Conservation (phyloP, 257 asterid species). For the Solanum sparsipilum region DNA sequence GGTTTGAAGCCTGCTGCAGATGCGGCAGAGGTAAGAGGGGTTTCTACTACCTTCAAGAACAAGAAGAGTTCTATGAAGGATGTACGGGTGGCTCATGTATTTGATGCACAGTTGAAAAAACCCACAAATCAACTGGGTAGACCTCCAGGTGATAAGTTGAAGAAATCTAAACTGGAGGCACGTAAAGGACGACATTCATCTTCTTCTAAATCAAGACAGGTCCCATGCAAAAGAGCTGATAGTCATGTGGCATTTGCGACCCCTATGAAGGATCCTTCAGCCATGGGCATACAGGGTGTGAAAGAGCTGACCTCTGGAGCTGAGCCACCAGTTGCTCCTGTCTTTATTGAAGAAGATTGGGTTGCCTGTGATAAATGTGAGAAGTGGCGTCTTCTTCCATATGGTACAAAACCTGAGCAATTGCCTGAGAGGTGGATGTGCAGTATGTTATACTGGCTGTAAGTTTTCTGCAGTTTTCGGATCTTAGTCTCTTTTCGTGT, state of each 20-base stretch:
- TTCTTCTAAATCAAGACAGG: conserved; percentile 36
- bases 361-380: conserved; percentile 66
- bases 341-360: conserved; percentile 58
- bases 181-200: conserved; percentile 21
- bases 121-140: conserved; percentile 22
- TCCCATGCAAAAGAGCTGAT: conserved; percentile 20
- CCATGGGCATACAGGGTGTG: conserved; percentile 10
- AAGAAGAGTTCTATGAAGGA: conserved; percentile 35
- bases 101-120: conserved; percentile 18
- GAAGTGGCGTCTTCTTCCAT: conserved; percentile 81
- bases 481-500: background rate
- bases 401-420: conserved; percentile 37
- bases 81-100: conserved; percentile 7
- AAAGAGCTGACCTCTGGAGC: conserved; percentile 23
- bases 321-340: conserved; percentile 30
- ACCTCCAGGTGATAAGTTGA: conserved; percentile 26
- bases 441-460: conserved; percentile 93
- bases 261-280: conserved; percentile 24
- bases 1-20: conserved; percentile 25
- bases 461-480: conserved; percentile 26
- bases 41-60: conserved; percentile 20
- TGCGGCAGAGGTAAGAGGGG: conserved; percentile 21
- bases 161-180: conserved; percentile 26
- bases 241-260: conserved; percentile 22
- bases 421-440: conserved; percentile 78